A percentile compares a stretch with the other conserved stretches of the same genome.
Conservation (phyloP, 441 rosid species). For the Theobroma grandiflorum region DNA sequence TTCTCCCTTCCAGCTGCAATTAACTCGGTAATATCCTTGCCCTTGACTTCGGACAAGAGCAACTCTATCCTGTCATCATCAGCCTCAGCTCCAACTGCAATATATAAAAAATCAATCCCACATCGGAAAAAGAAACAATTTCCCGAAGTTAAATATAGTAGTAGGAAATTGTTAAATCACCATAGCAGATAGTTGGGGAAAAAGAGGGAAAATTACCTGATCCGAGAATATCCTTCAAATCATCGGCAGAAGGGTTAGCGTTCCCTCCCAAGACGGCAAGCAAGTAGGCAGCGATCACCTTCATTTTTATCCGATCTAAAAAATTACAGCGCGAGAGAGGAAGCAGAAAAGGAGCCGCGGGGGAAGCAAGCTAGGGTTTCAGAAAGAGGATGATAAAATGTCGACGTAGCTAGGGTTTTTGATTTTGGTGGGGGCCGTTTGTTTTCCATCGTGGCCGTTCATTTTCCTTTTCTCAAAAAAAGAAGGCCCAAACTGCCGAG, state of each 20-base stretch:
- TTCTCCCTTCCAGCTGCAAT: slow-evolving; percentile 86
- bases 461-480: not conserved
- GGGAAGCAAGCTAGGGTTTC: not conserved
- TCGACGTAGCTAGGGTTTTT: not conserved
- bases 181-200: not conserved
- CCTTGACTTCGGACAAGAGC: slow-evolving; percentile 66
- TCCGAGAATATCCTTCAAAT: slow-evolving; percentile 71
- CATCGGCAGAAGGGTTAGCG: slow-evolving; percentile 65
- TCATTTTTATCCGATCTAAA: not conserved
- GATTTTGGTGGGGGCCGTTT: not conserved
- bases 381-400: not conserved
- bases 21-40: slow-evolving; percentile 77
- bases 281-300: slow-evolving; percentile 69
- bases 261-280: slow-evolving; percentile 92
- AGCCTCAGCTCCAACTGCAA: slow-evolving; percentile 81
- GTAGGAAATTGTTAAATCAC: not conserved
- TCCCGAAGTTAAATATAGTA: not conserved
- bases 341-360: not conserved
- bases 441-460: slow-evolving; percentile 21
- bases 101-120: not conserved
- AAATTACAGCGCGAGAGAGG: not conserved
- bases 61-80: slow-evolving; percentile 74
- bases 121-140: not conserved
- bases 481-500: not conserved
- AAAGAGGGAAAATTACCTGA: slow-evolving; percentile 48